phyloP scores from a whole-genome alignment of 75 land plant genomes.

The Pinus albicaulis region DNA sequence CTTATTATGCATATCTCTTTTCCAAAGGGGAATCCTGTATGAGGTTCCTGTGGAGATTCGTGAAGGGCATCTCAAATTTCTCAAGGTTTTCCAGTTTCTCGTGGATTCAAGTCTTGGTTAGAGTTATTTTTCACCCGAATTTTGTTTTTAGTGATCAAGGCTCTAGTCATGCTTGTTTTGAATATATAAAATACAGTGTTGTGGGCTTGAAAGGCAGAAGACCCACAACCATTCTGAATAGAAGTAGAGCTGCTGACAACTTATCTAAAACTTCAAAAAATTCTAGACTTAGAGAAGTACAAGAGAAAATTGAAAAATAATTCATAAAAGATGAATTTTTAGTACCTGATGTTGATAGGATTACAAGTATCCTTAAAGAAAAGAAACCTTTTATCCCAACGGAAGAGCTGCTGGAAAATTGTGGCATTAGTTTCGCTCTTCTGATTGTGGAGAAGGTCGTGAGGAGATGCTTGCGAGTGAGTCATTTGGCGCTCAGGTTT shows the following conservation, averaged over 20 bases:
- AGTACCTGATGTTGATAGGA: constrained; percentile 31
- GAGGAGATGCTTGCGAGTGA: constrained; percentile 48
- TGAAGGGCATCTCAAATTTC: too few species aligned
- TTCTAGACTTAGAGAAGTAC: too few species aligned
- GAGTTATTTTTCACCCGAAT: neutral
- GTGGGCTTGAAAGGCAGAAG: neutral
- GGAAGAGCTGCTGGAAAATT: constrained; percentile 32
- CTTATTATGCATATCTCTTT: too few species aligned
- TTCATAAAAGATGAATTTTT: constrained; percentile 17
- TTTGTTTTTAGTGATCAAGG: neutral
- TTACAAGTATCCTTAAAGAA: constrained; percentile 25
- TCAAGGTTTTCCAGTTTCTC: too few species aligned
- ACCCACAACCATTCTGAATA: neutral
- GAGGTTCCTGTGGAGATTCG: too few species aligned
- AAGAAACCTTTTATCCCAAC: constrained; percentile 15
- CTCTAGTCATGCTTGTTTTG: neutral
- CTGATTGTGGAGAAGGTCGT: constrained; percentile 43
- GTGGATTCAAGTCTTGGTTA: neutral
- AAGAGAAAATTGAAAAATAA: neutral
- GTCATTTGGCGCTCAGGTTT: constrained; percentile 30
- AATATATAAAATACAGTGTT: neutral
- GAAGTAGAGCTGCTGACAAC: neutral
- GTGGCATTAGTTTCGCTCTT: constrained; percentile 15
- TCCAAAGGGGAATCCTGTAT: too few species aligned
- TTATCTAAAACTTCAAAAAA: too few species aligned